Base-by-base conservation (phyloP, 305 asterid species). In the Solanum chacoense region DNA sequence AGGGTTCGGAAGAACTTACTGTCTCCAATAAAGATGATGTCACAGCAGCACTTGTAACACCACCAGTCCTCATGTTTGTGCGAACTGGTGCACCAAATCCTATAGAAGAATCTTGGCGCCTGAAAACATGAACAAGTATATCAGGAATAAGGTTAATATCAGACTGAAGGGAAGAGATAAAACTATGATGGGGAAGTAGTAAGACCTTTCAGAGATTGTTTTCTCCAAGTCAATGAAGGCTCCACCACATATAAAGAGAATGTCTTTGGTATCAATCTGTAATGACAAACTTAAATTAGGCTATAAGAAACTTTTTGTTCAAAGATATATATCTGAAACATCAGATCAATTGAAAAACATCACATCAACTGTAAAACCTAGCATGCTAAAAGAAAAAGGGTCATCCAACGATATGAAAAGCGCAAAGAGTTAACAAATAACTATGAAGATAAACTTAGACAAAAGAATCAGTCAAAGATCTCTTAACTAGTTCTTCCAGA, bases 31-130 rank as follows among this genome's bases (percentile, higher is more conserved):
- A 93, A 88, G 99, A 93, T 89, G 99, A 97, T 20, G 98, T 94
- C 89, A 95, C 96, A 73, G 93, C 95, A 90, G 98, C 96, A 89
- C 93, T 94, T 45, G 95, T 95, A 45, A 96, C 91, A 87, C 93
- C 92, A 40, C 96, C 95, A 24, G 94, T 92, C 92, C 99, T 95
- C 98, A 97, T 95, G 93, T 97, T 97, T 90, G 98, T 93, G 36
- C 99, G 98, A 50, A 97, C 97, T 31, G 98, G 98, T 45, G 98
- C 99, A 50, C 98, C 98, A 88, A 97, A 97, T 42, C 99, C 99
- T 83, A 97, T 97, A 18, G 99, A 97, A 85, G 99, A 97, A 94
- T 97, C 99, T 87, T 97, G 99, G 40, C 98, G 99, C 91, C 99
- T 97, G 98, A 80, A 89, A 92, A 67, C 89, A 91, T 40, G 38